Conservation (phyloP, 768 basidiomycete species). For the Fomitopsis pulvina region DNA sequence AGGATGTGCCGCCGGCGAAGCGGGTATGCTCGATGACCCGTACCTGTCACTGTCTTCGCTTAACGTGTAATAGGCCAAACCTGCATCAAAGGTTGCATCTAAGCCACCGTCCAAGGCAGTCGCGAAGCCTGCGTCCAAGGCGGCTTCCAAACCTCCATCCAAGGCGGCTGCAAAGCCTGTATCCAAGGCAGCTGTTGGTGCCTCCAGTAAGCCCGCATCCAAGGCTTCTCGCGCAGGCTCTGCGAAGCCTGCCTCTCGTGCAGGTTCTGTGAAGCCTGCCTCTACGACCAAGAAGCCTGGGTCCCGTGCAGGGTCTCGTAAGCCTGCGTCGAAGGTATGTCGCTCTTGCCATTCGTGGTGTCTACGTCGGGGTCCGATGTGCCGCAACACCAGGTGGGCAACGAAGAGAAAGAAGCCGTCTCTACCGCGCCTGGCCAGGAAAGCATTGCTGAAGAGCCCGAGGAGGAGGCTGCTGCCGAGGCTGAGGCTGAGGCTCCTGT, state of each 20-base stretch:
- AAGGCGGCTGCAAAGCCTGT: constrained; percentile 27
- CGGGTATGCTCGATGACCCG: constrained; percentile 37
- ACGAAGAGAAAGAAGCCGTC: constrained; percentile 26
- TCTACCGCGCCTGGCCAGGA: constrained; percentile 33
- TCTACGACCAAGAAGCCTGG: constrained; percentile 45
- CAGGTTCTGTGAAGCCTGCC: constrained; percentile 28
- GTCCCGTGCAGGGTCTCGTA: constrained; percentile 54
- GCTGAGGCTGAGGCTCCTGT: constrained; percentile 6
- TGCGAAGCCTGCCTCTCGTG: constrained; percentile 37
- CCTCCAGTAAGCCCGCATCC: constrained; percentile 28
- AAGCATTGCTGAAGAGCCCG: constrained; percentile 52
- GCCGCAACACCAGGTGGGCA: constrained; percentile 25
- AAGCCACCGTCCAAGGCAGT: constrained; percentile 30
- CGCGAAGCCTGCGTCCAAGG: constrained; percentile 25
- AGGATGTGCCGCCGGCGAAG: constrained; percentile 49
- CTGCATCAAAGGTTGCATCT: constrained; percentile 28
- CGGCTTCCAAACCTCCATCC: constrained; percentile 22
- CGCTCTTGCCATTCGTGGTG: background rate
- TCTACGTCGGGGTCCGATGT: constrained; percentile 3
- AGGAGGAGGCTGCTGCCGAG: constrained; percentile 24
- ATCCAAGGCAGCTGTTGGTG: constrained; percentile 25
- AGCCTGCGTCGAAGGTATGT: constrained; percentile 55
- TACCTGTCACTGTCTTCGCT: background rate
- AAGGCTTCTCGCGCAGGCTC: constrained; percentile 20
- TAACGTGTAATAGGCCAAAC: constrained; percentile 32